Conservation (phyloP, 371 early-diverging fungal species). For the Gilbertella persicaria region DNA sequence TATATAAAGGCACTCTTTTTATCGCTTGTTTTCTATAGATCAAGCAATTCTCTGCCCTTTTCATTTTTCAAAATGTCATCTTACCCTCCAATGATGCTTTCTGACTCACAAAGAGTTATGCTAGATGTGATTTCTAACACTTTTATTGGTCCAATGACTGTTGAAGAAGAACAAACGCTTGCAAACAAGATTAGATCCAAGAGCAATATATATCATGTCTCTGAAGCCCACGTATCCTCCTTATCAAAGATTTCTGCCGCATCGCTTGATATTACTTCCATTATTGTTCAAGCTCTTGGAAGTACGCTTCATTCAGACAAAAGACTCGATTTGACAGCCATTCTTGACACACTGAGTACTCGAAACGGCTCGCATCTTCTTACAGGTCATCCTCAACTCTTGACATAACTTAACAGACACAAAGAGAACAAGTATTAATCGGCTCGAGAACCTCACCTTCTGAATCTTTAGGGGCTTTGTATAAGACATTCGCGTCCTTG, state of each 20-base stretch:
- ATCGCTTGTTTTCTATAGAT: too few relatives aligned
- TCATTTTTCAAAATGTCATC: too few relatives aligned
- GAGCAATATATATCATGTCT: not conserved
- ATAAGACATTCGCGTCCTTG: not conserved
- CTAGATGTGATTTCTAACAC: not conserved
- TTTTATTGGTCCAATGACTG: not conserved
- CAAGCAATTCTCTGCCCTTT: too few relatives aligned
- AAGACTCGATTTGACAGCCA: not conserved
- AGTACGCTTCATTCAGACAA: not conserved
- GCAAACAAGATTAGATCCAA: not conserved
- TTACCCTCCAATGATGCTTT: not conserved
- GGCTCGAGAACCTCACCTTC: slow-evolving; percentile 47
- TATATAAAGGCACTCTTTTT: too few relatives aligned
- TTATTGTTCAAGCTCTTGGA: not conserved
- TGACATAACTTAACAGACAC: slow-evolving; percentile 42
- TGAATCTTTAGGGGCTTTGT: not conserved
- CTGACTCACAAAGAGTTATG: not conserved
- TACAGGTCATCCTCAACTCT: slow-evolving; percentile 13
- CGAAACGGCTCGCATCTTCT: not conserved
- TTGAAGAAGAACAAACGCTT: not conserved
- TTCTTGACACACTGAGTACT: not conserved
- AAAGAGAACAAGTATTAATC: slow-evolving; percentile 45
- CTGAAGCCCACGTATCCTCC: not conserved
- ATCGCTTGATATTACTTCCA: not conserved
- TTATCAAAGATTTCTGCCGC: not conserved